These are phyloP conservation scores for Puccinia sorghi DNA, from an alignment of 1,284 basidiomycete genomes.

Conservation along the genomic window DNA sequence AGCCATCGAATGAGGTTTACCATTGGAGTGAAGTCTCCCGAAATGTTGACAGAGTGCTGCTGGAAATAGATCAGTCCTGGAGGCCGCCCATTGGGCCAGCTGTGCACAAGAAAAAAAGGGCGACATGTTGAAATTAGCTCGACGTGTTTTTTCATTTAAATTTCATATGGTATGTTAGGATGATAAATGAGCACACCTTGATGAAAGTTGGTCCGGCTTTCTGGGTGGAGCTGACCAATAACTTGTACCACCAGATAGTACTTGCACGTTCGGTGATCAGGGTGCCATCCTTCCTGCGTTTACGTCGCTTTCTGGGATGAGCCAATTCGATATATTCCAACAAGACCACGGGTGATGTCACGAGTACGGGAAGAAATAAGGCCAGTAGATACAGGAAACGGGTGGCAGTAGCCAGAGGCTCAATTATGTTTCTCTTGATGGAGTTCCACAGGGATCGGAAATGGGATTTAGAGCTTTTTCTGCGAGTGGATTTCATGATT, in stretches of 20 bases:
- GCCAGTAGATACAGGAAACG: constrained; percentile 81
- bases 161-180: background rate
- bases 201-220: constrained; percentile 94
- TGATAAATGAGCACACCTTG: constrained; percentile 68
- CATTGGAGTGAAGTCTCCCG: constrained; percentile 84
- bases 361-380: constrained; percentile 84
- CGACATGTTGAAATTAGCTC: background rate
- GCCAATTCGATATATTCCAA: constrained; percentile 61
- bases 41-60: constrained; percentile 83
- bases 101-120: constrained; percentile 57
- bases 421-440: constrained; percentile 65
- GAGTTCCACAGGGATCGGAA: constrained; percentile 21
- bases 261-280: constrained; percentile 63
- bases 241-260: constrained; percentile 81
- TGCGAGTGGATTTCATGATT: background rate
- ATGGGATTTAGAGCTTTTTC: background rate
- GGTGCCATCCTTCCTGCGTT: constrained; percentile 71
- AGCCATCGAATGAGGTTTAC: constrained; percentile 74
- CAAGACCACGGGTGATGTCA: constrained; percentile 80
- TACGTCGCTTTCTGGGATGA: constrained; percentile 58
- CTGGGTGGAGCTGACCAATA: constrained; percentile 87
- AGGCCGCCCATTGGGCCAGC: constrained; percentile 98
- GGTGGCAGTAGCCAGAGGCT: constrained; percentile 78
- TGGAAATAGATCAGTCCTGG: constrained; percentile 90
- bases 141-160: background rate